Evolutionary conservation across 257 asterid genomes (phyloP).

Genomic region (Nyctanthes arbortristis): DNA sequence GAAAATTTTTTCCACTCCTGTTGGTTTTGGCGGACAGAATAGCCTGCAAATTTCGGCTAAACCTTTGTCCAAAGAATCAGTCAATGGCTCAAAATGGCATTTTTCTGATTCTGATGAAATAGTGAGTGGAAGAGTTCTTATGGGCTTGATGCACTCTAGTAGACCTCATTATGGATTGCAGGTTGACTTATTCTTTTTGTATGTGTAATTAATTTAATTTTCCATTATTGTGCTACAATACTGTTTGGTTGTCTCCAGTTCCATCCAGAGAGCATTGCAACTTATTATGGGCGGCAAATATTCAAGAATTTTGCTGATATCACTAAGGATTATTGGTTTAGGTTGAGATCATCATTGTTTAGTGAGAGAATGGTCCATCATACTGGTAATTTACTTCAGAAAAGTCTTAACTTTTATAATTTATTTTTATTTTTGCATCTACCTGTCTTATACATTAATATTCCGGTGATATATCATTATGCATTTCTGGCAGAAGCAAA

Average conservation of each 20-base stretch:
- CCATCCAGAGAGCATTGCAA: no score
- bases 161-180: conserved; percentile 97
- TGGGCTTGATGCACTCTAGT: conserved; percentile 92
- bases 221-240: conserved; percentile 14
- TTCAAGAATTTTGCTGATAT: no score
- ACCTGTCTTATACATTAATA: no score
- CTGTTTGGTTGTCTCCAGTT: neutral
- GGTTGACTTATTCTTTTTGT: conserved; percentile 43
- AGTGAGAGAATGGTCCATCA: conserved; percentile 12
- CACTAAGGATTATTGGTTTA: no score
- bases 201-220: conserved; percentile 3
- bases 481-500: no score
- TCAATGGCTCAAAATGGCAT: conserved; percentile 34
- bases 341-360: no score
- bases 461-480: no score
- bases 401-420: no score
- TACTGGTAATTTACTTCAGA: conserved; percentile 63
- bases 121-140: conserved; percentile 54
- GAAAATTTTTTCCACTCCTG: conserved; percentile 30
- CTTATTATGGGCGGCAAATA: neutral
- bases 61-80: conserved; percentile 32
- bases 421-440: no score
- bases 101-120: conserved; percentile 37
- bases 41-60: conserved; percentile 27
- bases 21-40: conserved; percentile 43